Evolutionary conservation across 164 flowering plant species (phyloP).

Genomic region (Aristolochia fimbriata): DNA sequence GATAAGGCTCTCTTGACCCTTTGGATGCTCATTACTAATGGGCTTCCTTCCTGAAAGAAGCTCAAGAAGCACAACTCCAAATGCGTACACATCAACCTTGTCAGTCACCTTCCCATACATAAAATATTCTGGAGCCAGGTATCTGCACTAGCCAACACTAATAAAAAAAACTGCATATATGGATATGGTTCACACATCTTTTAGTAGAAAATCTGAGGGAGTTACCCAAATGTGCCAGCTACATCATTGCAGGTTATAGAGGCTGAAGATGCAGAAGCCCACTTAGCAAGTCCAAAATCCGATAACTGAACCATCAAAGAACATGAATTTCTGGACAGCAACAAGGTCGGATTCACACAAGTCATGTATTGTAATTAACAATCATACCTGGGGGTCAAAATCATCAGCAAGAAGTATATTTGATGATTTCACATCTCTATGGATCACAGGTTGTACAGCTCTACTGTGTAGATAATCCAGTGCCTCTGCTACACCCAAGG

Average conservation of each 20-base stretch:
- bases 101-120: conserved; percentile 88
- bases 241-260: conserved; percentile 74
- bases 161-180: conserved; percentile 2
- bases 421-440: conserved; percentile 95
- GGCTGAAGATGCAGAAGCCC: conserved; percentile 61
- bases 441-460: conserved; percentile 60
- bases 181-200: background rate
- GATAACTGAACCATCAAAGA: conserved; percentile 47
- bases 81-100: conserved; percentile 88
- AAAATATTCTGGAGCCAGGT: conserved; percentile 97
- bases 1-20: conserved; percentile 88
- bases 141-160: conserved; percentile 29
- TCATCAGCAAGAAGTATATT: conserved; percentile 80
- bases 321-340: background rate
- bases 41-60: conserved; percentile 94
- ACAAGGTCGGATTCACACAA: background rate
- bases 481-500: conserved; percentile 87
- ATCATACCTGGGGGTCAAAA: conserved; percentile 74
- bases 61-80: conserved; percentile 96
- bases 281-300: conserved; percentile 89
- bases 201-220: background rate
- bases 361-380: background rate
- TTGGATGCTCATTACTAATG: conserved; percentile 55
- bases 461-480: conserved; percentile 64
- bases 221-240: conserved; percentile 88